Evolutionary conservation across 176 grass and related monocot genomes (phyloP).

Genomic region (Eragrostis nindensis): DNA sequence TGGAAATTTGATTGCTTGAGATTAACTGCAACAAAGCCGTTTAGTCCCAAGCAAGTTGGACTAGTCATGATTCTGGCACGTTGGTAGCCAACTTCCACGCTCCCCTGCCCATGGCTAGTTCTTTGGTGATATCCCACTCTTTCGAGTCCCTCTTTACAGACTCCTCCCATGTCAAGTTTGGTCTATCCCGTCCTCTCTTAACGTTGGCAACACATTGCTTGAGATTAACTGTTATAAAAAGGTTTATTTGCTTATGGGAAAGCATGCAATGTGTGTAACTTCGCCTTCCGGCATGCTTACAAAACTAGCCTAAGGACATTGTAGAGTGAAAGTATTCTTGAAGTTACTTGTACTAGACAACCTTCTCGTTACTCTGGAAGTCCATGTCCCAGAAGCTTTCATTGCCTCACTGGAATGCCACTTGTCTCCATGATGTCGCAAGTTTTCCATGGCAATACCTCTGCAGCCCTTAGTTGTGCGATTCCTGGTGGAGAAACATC

Average conservation of each 20-base stretch:
- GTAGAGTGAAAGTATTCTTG: constrained; percentile 3
- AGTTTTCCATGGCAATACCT: constrained; percentile 19
- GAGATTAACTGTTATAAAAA: background rate
- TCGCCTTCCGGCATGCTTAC: background rate
- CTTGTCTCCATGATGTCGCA: background rate
- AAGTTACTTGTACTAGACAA: background rate
- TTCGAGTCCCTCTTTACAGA: too few relatives aligned
- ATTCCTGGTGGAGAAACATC: background rate
- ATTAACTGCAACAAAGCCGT: too few relatives aligned
- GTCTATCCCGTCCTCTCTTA: too few relatives aligned
- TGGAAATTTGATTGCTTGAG: background rate
- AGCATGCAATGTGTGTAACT: constrained; percentile 1
- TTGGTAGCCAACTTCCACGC: too few relatives aligned
- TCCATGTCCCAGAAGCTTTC: background rate
- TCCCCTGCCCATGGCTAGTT: too few relatives aligned
- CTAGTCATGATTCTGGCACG: too few relatives aligned
- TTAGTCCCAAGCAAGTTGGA: too few relatives aligned
- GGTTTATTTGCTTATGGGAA: background rate
- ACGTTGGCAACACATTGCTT: too few relatives aligned
- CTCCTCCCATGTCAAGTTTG: too few relatives aligned
- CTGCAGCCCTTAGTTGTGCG: constrained; percentile 8
- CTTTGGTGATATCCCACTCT: too few relatives aligned
- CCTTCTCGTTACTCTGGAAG: background rate
- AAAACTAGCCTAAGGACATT: background rate
- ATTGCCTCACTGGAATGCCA: background rate